phyloP scores from a whole-genome alignment of 2,329 filamentous ascomycete species.

The Cephalotrichum gorgonifer region DNA sequence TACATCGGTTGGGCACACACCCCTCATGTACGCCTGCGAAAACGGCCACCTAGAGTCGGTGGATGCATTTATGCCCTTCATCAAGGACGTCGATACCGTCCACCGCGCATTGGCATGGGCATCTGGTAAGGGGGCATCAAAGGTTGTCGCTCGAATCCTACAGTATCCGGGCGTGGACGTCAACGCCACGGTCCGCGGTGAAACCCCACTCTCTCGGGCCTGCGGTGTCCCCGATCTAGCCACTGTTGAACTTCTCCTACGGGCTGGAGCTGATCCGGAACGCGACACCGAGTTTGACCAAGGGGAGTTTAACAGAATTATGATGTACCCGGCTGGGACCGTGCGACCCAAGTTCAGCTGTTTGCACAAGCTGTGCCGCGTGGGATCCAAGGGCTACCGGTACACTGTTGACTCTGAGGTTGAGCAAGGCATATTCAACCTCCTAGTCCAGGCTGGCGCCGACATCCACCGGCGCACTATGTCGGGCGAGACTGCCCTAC shows the following conservation, averaged over 20 bases:
- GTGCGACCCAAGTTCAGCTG: not conserved
- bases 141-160: conserved; percentile 17
- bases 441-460: conserved; percentile 13
- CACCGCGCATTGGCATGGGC: conserved; percentile 18
- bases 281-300: conserved; percentile 6
- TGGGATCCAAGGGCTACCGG: not conserved
- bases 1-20: conserved; percentile 12
- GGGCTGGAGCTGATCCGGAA: conserved; percentile 19
- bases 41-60: conserved; percentile 15
- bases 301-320: not conserved
- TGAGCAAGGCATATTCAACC: conserved; percentile 6
- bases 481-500: conserved; percentile 10
- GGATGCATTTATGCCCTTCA: conserved; percentile 15
- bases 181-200: conserved; percentile 13
- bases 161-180: conserved; percentile 19
- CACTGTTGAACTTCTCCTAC: conserved; percentile 14
- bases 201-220: conserved; percentile 14
- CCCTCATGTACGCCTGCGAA: conserved; percentile 20
- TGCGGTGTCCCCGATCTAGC: conserved; percentile 5
- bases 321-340: not conserved
- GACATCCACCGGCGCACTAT: conserved; percentile 11
- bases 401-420: not conserved
- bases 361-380: not conserved
- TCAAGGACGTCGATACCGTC: conserved; percentile 13
- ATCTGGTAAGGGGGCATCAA: conserved; percentile 7